Evolutionary conservation across 1,284 basidiomycete genomes (phyloP), one percentile per base, ranked within the genome.

Genomic region (Pseudozyma thailandica): DNA sequence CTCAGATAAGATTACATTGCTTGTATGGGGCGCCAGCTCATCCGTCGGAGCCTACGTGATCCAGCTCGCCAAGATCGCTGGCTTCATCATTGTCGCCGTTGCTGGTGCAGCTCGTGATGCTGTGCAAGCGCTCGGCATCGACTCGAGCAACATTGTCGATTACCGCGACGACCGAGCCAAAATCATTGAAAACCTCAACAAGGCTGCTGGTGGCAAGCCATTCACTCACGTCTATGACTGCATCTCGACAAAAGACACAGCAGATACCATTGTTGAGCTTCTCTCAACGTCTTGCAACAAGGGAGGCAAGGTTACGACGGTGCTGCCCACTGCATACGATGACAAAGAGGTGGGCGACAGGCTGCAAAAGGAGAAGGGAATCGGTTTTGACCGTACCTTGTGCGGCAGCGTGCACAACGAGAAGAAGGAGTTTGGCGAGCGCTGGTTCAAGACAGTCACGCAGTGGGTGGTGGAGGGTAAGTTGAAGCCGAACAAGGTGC

Each of bases 21-120:
- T 83, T 27, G 63, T 84, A 20, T 83, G 80, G 60, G 83, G 84
- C 16, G 84, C 81, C 0, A 71, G 75, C 23, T 78, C 81, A 0
- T 80, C 78, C 9, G 82, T 84, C 20, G 84, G 84, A 4, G 69
- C 72, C 9, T 84, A 78, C 55, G 82, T 76, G 3, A 72, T 76
- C 13, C 84, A 84, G 65, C 75, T 84, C 7, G 79, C 81, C 39
- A 83, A 72, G 50, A 70, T 66, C 13, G 61, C 78, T 0, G 79
- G 79, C 10, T 72, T 75, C 55, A 57, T 72, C 25, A 75, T 83
- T n/a, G 72, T 84, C 23, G 84, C 76, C 9, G 75, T 83, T 6
- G 82, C 62, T 6, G 62, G 62, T 41, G 54, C 62, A 13, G 62
- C 62, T 9, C 46, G 45, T 6, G 55, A 58, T 23, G 43, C 50